Evolutionary conservation across 2,329 filamentous ascomycete genomes (phyloP).

Genomic region (Ceratocystis cubensis): DNA sequence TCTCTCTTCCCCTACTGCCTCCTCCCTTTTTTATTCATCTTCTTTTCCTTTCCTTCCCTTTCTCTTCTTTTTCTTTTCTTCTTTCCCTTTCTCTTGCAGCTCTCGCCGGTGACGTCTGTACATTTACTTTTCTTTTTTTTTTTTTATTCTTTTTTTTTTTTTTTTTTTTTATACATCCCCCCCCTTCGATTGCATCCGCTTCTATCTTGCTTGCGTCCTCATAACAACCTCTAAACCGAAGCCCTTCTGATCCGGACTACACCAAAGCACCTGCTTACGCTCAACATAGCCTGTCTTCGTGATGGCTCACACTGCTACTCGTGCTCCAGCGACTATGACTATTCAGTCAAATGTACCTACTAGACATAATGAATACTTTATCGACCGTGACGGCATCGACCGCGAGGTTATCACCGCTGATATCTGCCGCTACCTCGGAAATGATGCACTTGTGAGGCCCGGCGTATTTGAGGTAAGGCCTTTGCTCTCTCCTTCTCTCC

Average conservation of each 20-base stretch:
- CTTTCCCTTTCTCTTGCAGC: neutral
- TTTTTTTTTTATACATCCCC: neutral
- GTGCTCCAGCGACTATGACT: slow-evolving; percentile 13
- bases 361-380: slow-evolving; percentile 20
- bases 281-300: neutral
- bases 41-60: slow-evolving; percentile 12
- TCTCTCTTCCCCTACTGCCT: neutral
- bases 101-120: neutral
- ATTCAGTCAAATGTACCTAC: slow-evolving; percentile 14
- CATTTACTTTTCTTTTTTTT: slow-evolving; percentile 14
- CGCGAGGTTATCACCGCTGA: slow-evolving; percentile 68
- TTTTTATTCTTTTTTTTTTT: slow-evolving; percentile 8
- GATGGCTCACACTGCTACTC: slow-evolving; percentile 17
- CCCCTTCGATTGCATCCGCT: neutral
- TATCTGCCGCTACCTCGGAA: slow-evolving; percentile 72
- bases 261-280: neutral
- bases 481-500: neutral
- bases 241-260: neutral
- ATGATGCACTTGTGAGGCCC: slow-evolving; percentile 67
- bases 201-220: neutral
- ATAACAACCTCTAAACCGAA: neutral
- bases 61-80: slow-evolving; percentile 13
- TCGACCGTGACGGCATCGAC: slow-evolving; percentile 19
- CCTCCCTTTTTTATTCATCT: slow-evolving; percentile 1
- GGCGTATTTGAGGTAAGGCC: slow-evolving; percentile 57